Percentiles rank a stretch among this genome's conserved stretches.
Evolutionary conservation across 2,329 filamentous ascomycete species (phyloP).

Genomic region (Fusarium cicatricum): DNA sequence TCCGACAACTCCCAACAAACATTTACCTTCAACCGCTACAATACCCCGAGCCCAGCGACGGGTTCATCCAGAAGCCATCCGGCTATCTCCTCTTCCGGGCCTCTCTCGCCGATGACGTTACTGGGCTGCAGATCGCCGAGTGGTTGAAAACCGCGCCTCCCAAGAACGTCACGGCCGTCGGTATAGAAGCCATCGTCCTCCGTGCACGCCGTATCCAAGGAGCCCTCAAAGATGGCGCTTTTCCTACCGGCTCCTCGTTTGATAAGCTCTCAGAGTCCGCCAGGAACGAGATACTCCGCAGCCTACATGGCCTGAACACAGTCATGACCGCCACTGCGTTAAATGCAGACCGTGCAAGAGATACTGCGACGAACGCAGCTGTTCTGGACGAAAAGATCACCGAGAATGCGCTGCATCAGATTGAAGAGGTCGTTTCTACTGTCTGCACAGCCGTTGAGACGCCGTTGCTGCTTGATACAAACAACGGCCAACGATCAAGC

Average conservation of each 20-base stretch:
- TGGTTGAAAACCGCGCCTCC: background rate
- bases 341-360: background rate
- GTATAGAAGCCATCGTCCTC: background rate
- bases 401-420: background rate
- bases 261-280: background rate
- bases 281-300: background rate
- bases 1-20: too few relatives aligned
- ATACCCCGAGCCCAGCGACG: too few relatives aligned
- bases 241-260: background rate
- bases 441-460: background rate
- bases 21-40: too few relatives aligned
- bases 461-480: background rate
- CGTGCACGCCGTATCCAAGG: background rate
- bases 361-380: background rate
- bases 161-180: background rate
- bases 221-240: background rate
- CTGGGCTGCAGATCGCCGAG: background rate
- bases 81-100: background rate
- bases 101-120: background rate
- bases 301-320: background rate
- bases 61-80: too few relatives aligned
- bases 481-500: too few relatives aligned
- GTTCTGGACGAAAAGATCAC: background rate
- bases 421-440: background rate
- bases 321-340: background rate